Evolutionary conservation across 805 yeast genomes (phyloP), one percentile per base, ranked within the genome.

Genomic region (Yarrowia sp.): DNA sequence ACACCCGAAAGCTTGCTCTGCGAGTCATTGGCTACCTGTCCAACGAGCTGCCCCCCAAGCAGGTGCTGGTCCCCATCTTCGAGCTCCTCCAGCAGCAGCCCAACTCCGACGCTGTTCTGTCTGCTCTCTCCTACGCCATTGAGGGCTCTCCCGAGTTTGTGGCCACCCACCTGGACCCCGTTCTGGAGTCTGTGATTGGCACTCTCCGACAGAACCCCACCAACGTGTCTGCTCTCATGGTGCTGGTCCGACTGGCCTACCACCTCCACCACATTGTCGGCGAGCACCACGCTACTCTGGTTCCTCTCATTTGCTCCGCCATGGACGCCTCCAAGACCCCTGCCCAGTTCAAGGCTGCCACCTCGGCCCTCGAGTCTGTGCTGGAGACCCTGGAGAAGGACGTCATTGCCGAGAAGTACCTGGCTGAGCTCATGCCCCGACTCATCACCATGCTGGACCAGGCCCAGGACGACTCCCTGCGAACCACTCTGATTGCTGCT

Each of bases 91-190:
- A 85, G 53, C 76, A 83, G 43, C 71, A 78, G 67, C 82, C 82
- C 9, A 58, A 72, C 40, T 71, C 85, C n/a, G 86, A 91, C 76
- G 97, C 96, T 69, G 95, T 90, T 67, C 82, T 92, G 65, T 81
- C 91, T 73, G 85, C 96, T 40, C 81, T 95, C 70, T 92, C 96
- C 73, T 91, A 87, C 68, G 87, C 94, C 65, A 90, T 90, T 55
- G 85, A 90, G 71, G 99, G 98, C 76, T 94, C 98, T 49, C 98
- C 98, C 70, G 99, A 95, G 76, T 94, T 84, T 78, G 84, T 90
- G 74, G 85, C 92, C 56, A 83, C 89, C 58, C 94, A 92, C 76
- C 79, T 93, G 70, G 84, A 85, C 69, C 87, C 87, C 74, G 80
- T 95, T 70, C 84, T 92, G 66, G 91, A 92, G 64, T 84, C 87